Conservation (phyloP, 1,139 yeast genomes). For the Arxiozyma slooffiae region DNA sequence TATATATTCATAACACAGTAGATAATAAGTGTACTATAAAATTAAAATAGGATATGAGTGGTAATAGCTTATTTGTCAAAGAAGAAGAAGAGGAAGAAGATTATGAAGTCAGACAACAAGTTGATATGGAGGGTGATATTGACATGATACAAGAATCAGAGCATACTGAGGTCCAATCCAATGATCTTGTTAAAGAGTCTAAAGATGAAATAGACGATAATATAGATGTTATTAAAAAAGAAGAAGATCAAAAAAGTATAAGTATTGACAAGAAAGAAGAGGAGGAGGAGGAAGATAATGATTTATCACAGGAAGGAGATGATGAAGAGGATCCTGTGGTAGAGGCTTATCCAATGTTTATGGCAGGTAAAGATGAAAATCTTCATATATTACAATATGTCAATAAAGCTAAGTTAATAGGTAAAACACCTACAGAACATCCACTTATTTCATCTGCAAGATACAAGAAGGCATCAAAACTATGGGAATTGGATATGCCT, state of each 20-base stretch:
- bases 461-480: slow-evolving; percentile 50
- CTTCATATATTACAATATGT: slow-evolving; percentile 60
- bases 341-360: slow-evolving; percentile 59
- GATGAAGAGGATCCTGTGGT: slow-evolving; percentile 67
- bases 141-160: slow-evolving; percentile 4
- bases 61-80: slow-evolving; percentile 20
- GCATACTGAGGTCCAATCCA: background rate
- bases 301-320: slow-evolving; percentile 3
- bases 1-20: no score
- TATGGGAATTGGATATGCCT: slow-evolving; percentile 64
- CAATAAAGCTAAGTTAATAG: slow-evolving; percentile 48
- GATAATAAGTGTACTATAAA: background rate
- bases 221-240: background rate
- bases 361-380: slow-evolving; percentile 29
- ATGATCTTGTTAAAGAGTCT: background rate
- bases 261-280: background rate
- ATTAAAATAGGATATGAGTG: background rate
- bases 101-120: slow-evolving; percentile 2
- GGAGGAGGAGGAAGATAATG: background rate
- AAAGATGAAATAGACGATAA: background rate
- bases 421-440: slow-evolving; percentile 36
- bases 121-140: slow-evolving; percentile 7
- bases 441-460: slow-evolving; percentile 41
- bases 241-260: background rate
- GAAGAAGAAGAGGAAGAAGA: slow-evolving; percentile 18